These are phyloP conservation scores for Termitomyces sp. DNA, from an alignment of 1,284 basidiomycete species.

Conservation along the genomic window DNA sequence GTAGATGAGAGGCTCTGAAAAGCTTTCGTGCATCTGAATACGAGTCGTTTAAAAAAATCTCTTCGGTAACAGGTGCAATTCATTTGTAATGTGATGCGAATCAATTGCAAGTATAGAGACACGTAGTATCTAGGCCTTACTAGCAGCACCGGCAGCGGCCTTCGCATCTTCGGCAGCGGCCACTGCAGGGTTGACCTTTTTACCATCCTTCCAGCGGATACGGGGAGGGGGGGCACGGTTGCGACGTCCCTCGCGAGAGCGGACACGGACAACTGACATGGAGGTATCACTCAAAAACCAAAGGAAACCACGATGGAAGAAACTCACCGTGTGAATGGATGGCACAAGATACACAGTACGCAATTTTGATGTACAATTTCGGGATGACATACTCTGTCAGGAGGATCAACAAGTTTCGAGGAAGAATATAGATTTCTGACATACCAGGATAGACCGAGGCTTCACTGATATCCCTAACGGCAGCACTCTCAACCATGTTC, in stretches of 20 bases:
- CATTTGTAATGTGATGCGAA: constrained; percentile 5
- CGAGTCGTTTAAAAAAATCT: background rate
- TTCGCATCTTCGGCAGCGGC: constrained; percentile 67
- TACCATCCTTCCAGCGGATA: constrained; percentile 96
- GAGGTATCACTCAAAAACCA: background rate
- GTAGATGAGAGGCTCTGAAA: no score
- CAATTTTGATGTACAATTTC: constrained; percentile 99
- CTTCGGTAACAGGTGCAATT: background rate
- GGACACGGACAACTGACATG: constrained; percentile 83
- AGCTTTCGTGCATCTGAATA: no score
- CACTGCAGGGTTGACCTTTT: constrained; percentile 88
- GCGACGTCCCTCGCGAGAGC: constrained; percentile 88
- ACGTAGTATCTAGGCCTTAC: constrained; percentile 37
- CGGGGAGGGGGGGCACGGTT: constrained; percentile 96
- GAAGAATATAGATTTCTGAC: constrained; percentile 25
- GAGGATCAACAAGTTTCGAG: constrained; percentile 3
- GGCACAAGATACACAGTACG: constrained; percentile 98
- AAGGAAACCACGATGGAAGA: background rate
- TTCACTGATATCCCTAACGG: constrained; percentile 96
- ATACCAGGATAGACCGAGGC: constrained; percentile 90
- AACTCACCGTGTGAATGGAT: constrained; percentile 94
- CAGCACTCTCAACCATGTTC: constrained; percentile 99
- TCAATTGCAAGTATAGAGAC: constrained; percentile 14
- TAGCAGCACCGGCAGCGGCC: constrained; percentile 34
- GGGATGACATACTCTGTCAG: constrained; percentile 89